Evolutionary conservation across 1,139 yeast species (phyloP), one percentile per base, ranked within the genome.

Genomic region (Wickerhamomyces sp.): DNA sequence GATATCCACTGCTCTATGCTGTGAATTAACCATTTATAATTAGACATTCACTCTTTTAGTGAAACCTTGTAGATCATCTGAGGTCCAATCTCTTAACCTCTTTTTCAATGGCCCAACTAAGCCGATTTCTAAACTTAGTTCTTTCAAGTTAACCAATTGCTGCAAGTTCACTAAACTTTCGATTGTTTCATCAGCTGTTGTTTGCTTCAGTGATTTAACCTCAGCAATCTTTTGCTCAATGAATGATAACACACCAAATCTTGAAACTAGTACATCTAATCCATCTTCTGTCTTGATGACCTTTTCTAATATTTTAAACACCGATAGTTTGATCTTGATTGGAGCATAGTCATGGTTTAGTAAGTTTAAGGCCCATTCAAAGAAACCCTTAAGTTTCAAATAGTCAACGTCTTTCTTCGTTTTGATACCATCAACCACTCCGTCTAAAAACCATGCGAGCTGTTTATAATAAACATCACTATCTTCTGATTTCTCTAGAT

Each of bases 301-400:
- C n/a, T 17, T 32, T n/a, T 32, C 35, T 17, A 32, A 13, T 6
- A 32, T 13, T 16, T 17, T 32, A n/a, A 32, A 32, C 5, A 32
- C n/a, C 7, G 8, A 10, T 24, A 32, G 22, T 25, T 32, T 24
- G 17, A 32, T 13, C 22, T 24, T 32, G 5, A 10, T 9, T 2
- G 27, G 9, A 24, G 72, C 49, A 47, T 66, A 76, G 29, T 79
- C 78, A 7, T 78, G 67, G 48, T 73, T 70, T 36, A 65, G 52
- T 40, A 84, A 59, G 44, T 79, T 80, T 54, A 84, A 52, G 3
- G 76, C 54, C 81, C 88, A 79, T 51, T 88, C 96, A 42, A 86
- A 60, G 1, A 81, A 71, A 3, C 79, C 80, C 36, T 65, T 70
- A 39, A 63, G 65, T 46, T 71, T 66, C 39, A 83, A 58, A 6